Conservation (phyloP, 2,329 filamentous ascomycete species). For the Cladophialophora immunda region DNA sequence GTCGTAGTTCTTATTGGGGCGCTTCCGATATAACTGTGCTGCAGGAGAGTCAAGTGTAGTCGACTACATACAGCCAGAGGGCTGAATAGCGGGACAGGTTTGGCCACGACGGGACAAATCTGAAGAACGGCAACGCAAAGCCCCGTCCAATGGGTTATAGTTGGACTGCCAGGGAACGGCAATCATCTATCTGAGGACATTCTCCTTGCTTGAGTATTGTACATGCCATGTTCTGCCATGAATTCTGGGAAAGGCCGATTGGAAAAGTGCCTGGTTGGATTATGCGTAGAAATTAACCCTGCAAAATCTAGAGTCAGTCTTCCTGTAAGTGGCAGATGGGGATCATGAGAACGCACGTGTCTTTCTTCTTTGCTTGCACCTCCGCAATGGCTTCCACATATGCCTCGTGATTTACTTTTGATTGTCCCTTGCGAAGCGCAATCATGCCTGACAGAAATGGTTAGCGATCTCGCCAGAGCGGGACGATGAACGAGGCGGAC, state of each 20-base stretch:
- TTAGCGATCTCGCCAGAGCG: constrained; percentile 13
- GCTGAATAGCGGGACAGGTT: background rate
- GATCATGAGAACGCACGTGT: constrained; percentile 58
- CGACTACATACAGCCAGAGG: background rate
- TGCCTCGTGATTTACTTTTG: constrained; percentile 97
- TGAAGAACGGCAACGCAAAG: background rate
- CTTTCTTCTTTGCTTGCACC: constrained; percentile 90
- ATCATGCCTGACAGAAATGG: constrained; percentile 77
- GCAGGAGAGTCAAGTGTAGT: background rate
- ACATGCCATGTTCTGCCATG: constrained; percentile 17
- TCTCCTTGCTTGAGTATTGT: constrained; percentile 13
- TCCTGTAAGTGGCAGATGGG: background rate
- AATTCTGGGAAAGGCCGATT: background rate
- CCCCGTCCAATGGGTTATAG: background rate
- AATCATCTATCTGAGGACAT: constrained; percentile 1
- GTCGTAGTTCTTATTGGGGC: too few relatives aligned
- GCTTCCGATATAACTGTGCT: background rate
- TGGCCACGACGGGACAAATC: background rate
- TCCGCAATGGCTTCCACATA: constrained; percentile 98
- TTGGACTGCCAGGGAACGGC: constrained; percentile 3
- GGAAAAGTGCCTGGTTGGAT: background rate
- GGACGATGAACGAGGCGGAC: background rate
- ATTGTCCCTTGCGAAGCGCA: constrained; percentile 89
- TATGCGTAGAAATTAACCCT: constrained; percentile 48
- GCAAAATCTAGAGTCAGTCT: constrained; percentile 15